A percentile compares a stretch with the other conserved stretches of the same genome.
Evolutionary conservation across 1,139 yeast species (phyloP).

Genomic region (Debaryomyces udenii): DNA sequence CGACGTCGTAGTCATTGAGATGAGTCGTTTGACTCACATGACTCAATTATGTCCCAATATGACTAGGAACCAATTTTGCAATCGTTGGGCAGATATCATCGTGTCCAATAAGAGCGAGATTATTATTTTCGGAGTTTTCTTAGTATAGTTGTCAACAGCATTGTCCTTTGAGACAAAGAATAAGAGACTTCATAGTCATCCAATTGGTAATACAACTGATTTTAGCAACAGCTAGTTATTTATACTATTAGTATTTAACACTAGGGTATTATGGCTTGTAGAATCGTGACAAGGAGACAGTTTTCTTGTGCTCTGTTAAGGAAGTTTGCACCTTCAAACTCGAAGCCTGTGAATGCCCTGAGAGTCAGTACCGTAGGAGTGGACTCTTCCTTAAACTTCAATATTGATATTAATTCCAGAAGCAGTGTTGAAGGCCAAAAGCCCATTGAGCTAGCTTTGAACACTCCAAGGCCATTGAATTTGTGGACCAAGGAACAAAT

Average conservation of each 20-base stretch:
- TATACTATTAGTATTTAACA: background rate
- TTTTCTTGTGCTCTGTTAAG: slow-evolving; percentile 2
- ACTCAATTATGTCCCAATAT: background rate
- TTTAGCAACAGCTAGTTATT: too few species aligned
- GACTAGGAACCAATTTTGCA: background rate
- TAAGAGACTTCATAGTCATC: too few species aligned
- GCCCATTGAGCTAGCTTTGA: slow-evolving; percentile 21
- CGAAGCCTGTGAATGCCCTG: background rate
- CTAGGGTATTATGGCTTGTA: background rate
- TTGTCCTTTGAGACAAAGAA: too few species aligned
- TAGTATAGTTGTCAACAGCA: background rate
- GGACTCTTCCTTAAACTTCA: slow-evolving; percentile 15
- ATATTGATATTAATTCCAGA: slow-evolving; percentile 11
- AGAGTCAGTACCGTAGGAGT: slow-evolving; percentile 8
- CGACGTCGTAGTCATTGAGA: slow-evolving; percentile 5
- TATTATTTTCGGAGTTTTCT: background rate
- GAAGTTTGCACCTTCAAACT: background rate
- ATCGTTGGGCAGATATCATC: slow-evolving; percentile 1
- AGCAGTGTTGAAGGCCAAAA: background rate
- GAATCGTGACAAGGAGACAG: background rate
- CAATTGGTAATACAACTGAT: too few species aligned
- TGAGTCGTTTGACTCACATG: slow-evolving; percentile 6
- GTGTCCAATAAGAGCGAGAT: slow-evolving; percentile 6
- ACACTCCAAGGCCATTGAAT: slow-evolving; percentile 38
- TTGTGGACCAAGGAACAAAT: slow-evolving; percentile 67